phyloP scores from a whole-genome alignment of 2,329 filamentous ascomycete genomes.

The Penicillium sp. region DNA sequence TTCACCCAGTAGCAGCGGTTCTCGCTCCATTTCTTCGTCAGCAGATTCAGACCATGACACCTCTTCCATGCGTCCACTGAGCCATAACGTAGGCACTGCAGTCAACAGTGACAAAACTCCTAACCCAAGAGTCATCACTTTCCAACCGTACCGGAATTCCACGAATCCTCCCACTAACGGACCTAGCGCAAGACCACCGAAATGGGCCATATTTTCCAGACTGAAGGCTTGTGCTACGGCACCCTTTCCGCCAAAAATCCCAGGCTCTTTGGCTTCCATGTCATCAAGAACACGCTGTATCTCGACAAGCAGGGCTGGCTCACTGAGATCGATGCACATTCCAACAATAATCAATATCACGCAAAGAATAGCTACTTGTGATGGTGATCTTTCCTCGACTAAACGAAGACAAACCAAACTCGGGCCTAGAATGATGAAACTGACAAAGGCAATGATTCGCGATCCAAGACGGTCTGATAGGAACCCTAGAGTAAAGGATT shows the following conservation, averaged over 20 bases:
- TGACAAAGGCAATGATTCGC: constrained; percentile 57
- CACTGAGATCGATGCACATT: constrained; percentile 56
- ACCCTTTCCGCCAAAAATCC: constrained; percentile 61
- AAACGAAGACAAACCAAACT: constrained; percentile 66
- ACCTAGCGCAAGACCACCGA: constrained; percentile 59
- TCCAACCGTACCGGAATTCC: constrained; percentile 28
- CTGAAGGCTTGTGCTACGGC: constrained; percentile 67
- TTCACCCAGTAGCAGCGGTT: constrained; percentile 3
- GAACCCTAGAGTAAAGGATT: constrained; percentile 43
- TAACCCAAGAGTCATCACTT: constrained; percentile 27
- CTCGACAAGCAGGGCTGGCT: constrained; percentile 70
- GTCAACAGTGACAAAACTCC: constrained; percentile 25
- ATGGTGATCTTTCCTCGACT: constrained; percentile 56
- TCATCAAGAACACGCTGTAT: constrained; percentile 55
- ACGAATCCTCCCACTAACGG: constrained; percentile 56
- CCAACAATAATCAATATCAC: constrained; percentile 64
- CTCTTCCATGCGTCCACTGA: constrained; percentile 6
- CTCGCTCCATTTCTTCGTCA: constrained; percentile 8
- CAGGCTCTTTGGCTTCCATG: constrained; percentile 63
- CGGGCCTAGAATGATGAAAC: constrained; percentile 59
- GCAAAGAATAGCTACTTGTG: constrained; percentile 66
- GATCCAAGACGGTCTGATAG: constrained; percentile 60
- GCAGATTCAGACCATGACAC: constrained; percentile 9
- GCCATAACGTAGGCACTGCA: constrained; percentile 21
- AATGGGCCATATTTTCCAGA: constrained; percentile 62